Base-by-base conservation (phyloP, 805 yeast species). In the Pichia kluyveri region DNA sequence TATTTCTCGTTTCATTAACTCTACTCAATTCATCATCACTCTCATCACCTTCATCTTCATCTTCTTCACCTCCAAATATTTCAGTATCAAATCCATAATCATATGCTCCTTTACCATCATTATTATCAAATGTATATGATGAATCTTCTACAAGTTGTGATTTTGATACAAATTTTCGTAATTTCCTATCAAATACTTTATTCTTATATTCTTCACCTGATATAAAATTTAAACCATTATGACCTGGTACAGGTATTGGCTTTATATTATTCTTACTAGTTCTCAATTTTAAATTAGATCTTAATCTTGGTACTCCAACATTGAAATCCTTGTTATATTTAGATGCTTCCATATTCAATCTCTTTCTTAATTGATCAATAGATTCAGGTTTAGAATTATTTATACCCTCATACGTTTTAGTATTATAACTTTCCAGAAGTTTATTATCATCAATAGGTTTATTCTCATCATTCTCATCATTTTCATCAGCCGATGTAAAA, bases 21-120 rank as follows among this genome's bases (percentile, higher is more conserved):
- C 14, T 30, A 12, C 26, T 23, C 4, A 23, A 23, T 12, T 12
- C 32, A 30, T 81, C 72, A 4, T 74, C 46, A 43, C 75, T 73
- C 10, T 45, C 45, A n/a, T 27, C 17, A 23, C 39, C 38, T 11
- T 31, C 38, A 26, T 6, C 26, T 14, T 45, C 45, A n/a, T 27
- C 17, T 27, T 40, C 38, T 11, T 31, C 38, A 26, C 26, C 26
- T 23, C 26, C 9, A 34, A 15, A 34, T 10, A 34, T 34, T 34
- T 34, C 17, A 15, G 37, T 34, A 10, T 34, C 37, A 34, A 34
- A 34, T 34, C 17, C 37, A 34, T 34, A 34, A 34, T 26, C 41
- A 5, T 14, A 34, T 34, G 17, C 37, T 10, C 17, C 37, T 10
- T 34, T 34, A 7, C 12, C 37, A 34, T 34, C 12, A 7, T 7